Evolutionary conservation across 2,329 filamentous ascomycete species (phyloP).

Genomic region (Fusarium tanahbumbuense): DNA sequence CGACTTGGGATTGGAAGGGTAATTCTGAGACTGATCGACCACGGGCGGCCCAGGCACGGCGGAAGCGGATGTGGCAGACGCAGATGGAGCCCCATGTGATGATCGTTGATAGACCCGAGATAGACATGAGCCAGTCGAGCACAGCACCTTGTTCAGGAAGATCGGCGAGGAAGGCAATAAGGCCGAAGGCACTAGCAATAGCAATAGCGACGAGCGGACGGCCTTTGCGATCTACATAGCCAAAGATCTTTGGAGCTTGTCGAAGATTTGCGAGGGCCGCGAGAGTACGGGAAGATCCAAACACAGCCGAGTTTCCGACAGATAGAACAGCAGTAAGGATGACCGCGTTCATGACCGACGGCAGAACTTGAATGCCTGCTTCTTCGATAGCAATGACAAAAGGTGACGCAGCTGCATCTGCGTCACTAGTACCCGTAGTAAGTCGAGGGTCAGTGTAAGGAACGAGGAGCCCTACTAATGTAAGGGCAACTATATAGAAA

Average conservation of each 20-base stretch:
- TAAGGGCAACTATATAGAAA: conserved; percentile 88
- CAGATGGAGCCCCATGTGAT: conserved; percentile 90
- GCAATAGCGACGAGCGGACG: conserved; percentile 81
- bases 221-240: conserved; percentile 85
- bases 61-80: conserved; percentile 92
- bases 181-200: conserved; percentile 73
- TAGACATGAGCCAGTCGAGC: conserved; percentile 83
- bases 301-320: conserved; percentile 91
- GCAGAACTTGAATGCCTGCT: conserved; percentile 82
- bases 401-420: conserved; percentile 81
- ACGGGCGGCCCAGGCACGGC: conserved; percentile 76
- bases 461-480: conserved; percentile 84
- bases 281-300: conserved; percentile 89
- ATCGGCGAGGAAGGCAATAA: conserved; percentile 82
- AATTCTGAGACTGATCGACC: conserved; percentile 80
- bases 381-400: conserved; percentile 94
- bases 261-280: conserved; percentile 89
- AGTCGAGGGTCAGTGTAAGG: conserved; percentile 76
- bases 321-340: conserved; percentile 91
- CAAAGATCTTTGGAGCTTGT: conserved; percentile 80
- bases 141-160: conserved; percentile 68
- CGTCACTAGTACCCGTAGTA: conserved; percentile 64
- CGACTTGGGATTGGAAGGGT: conserved; percentile 83
- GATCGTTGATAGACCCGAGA: conserved; percentile 78
- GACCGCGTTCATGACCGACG: conserved; percentile 93